These are phyloP conservation scores for Globisporangium polare DNA, from an alignment of 352 stramenopile species.

Conservation along the genomic window DNA sequence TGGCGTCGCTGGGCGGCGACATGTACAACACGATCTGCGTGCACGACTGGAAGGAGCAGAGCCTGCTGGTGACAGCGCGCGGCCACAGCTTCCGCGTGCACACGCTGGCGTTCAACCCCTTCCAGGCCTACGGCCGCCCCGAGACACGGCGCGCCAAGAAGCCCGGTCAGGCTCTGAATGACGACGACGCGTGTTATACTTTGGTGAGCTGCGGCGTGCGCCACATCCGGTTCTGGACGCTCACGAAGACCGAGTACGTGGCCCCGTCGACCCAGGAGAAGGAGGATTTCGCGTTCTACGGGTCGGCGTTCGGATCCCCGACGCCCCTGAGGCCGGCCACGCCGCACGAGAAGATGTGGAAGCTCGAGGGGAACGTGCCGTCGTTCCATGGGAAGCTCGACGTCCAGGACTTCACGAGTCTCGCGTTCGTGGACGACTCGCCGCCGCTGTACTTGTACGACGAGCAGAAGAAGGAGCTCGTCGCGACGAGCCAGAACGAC, in stretches of 20 bases:
- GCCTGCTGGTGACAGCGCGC: conserved; percentile 42
- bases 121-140: conserved; percentile 57
- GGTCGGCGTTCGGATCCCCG: conserved; percentile 56
- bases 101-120: conserved; percentile 65
- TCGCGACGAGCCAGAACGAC: conserved; percentile 39
- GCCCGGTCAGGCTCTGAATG: conserved; percentile 57
- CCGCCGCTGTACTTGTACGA: conserved; percentile 57
- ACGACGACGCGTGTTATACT: conserved; percentile 70
- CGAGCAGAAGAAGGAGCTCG: conserved; percentile 37
- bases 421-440: conserved; percentile 69
- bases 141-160: conserved; percentile 45
- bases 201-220: conserved; percentile 67
- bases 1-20: conserved; percentile 61
- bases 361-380: conserved; percentile 67
- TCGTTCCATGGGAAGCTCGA: conserved; percentile 65
- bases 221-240: conserved; percentile 74
- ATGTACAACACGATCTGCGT: conserved; percentile 81
- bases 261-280: conserved; percentile 37
- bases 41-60: conserved; percentile 68
- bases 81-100: conserved; percentile 70
- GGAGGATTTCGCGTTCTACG: conserved; percentile 55
- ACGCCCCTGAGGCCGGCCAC: conserved; percentile 41
- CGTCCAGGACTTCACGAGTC: conserved; percentile 65
- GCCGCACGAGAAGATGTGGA: conserved; percentile 63
- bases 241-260: conserved; percentile 53